phyloP scores from a whole-genome alignment of 2,329 filamentous ascomycete genomes.

The Penicillium griseofulvum region DNA sequence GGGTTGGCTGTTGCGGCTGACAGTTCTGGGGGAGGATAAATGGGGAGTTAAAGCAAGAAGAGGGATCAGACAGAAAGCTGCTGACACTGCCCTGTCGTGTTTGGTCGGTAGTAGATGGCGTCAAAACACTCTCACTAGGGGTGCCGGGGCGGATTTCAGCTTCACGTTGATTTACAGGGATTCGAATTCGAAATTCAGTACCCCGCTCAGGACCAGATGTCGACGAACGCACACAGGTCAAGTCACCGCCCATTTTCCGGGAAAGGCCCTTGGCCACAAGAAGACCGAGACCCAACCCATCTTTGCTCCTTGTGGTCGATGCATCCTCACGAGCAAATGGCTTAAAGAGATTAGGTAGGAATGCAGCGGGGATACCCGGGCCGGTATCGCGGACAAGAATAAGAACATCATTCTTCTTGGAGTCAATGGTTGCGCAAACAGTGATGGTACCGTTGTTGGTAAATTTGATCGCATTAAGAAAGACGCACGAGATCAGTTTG shows the following conservation, averaged over 20 bases:
- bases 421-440: constrained; percentile 54
- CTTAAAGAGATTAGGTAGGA: constrained; percentile 66
- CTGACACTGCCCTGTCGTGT: constrained; percentile 24
- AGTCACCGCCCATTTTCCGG: constrained; percentile 66
- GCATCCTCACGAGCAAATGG: constrained; percentile 68
- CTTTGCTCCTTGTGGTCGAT: constrained; percentile 64
- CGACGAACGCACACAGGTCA: constrained; percentile 62
- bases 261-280: constrained; percentile 71
- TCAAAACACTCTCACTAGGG: constrained; percentile 46
- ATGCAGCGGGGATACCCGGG: constrained; percentile 65
- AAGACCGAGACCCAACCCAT: constrained; percentile 66
- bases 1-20: constrained; percentile 32
- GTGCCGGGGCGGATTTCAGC: constrained; percentile 50
- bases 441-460: constrained; percentile 63
- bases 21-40: constrained; percentile 26
- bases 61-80: constrained; percentile 20
- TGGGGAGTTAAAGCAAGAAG: constrained; percentile 20
- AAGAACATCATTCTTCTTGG: constrained; percentile 54
- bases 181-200: constrained; percentile 66
- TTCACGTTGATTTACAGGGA: constrained; percentile 55
- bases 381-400: constrained; percentile 66
- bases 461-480: constrained; percentile 69
- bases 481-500: constrained; percentile 63
- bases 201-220: constrained; percentile 61
- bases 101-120: constrained; percentile 22